Base-by-base conservation (phyloP, 176 grass and related monocot genomes). In the Cenchrus fungigraminus region DNA sequence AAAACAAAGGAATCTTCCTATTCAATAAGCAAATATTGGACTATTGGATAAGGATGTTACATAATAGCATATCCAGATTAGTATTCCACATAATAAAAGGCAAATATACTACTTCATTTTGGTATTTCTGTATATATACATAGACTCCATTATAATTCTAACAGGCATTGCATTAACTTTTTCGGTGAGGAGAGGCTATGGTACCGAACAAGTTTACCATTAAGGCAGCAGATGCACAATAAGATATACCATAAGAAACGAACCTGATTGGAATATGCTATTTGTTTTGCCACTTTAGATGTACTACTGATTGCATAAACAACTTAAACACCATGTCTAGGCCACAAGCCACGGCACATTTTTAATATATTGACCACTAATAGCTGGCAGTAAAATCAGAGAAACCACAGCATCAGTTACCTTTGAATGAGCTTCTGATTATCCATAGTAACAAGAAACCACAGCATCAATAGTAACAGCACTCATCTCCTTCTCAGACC, bases 401-500 rank as follows among this genome's bases (percentile, higher is more conserved):
- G 11, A 86, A 61, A 20, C 20, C 14, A 74, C 71, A 73, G 3
- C 45, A 13, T 54, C 71, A 28, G 32, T 62, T 74, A 87, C 89
- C 74, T 83, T 83, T 3, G 5, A 54, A 72, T 75, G 53, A 75
- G 32, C 40, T 75, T 53, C 45, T 76, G 32, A 25, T 62, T 75
- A 47, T 51, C 29, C 2, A 5, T 17, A 12, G 52, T 54, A 70
- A 54, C 12, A 78, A 84, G 4, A 69, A 76, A 76, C 43, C 47
- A 37, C 15, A 67, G 1, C 57, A 61, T 20, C 45, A 22, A 34
- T 64, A 20, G 56, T 3, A 49, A 1, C 3, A 3, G 8, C 6
- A 82, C 14, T 90, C 84, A 96, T 81, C 53, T 92, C 71, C 91
- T 89, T 88, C 91, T 91, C 66, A 88, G 68, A 49, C 91, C 91